phyloP scores from a whole-genome alignment of 345 rosid genomes.

The Linum lewisii region DNA sequence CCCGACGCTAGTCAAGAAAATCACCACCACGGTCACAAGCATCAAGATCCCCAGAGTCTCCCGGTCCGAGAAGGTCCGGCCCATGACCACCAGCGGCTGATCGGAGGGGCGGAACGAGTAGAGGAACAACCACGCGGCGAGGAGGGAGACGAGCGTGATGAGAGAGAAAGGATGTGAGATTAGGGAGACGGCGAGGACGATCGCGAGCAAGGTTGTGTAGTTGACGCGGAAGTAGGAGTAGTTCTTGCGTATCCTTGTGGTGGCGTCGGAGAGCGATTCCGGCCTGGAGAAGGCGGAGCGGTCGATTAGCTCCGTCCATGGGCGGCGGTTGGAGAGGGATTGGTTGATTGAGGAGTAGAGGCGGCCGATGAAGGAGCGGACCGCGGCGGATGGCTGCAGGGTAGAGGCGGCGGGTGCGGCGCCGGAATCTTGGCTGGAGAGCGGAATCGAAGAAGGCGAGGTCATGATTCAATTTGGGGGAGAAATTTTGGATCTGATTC shows the following conservation, averaged over 20 bases:
- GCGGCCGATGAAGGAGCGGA: constrained; percentile 2
- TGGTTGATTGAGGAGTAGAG: background rate
- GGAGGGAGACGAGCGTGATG: constrained; percentile 11
- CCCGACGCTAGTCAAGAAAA: constrained; percentile 46
- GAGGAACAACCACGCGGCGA: constrained; percentile 25
- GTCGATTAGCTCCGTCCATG: constrained; percentile 4
- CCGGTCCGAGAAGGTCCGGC: constrained; percentile 37
- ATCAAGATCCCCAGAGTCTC: constrained; percentile 35
- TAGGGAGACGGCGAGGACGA: constrained; percentile 13
- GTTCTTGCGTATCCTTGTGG: constrained; percentile 1
- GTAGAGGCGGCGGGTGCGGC: background rate
- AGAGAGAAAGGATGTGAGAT: constrained; percentile 12
- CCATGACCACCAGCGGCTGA: constrained; percentile 33
- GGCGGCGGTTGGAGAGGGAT: constrained; percentile 4
- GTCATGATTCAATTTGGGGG: background rate
- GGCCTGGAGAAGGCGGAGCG: constrained; percentile 5
- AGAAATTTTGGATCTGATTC: background rate
- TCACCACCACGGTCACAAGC: constrained; percentile 28
- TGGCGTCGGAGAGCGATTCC: background rate
- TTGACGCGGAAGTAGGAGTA: constrained; percentile 7
- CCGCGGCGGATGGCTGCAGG: background rate
- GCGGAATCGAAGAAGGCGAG: background rate
- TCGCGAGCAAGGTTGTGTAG: background rate
- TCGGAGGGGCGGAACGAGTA: constrained; percentile 37
- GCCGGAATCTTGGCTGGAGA: constrained; percentile 1